Conservation (phyloP, 2,329 filamentous ascomycete species). For the Pseudophaeomoniella oleicola region DNA sequence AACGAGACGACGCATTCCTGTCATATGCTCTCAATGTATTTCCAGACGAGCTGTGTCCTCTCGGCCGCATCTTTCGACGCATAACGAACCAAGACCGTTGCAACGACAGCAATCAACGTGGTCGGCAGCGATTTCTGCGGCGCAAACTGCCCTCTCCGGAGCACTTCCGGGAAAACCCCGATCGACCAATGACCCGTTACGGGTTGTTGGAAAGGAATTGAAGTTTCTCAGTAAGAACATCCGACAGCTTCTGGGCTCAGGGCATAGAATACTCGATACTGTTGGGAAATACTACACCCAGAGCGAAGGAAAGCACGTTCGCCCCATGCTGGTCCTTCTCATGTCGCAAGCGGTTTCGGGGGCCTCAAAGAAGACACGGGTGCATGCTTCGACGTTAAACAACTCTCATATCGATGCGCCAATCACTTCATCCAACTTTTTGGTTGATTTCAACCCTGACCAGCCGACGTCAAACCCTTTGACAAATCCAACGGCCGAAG, state of each 20-base stretch:
- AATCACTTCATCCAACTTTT: constrained; percentile 45
- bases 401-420: constrained; percentile 39
- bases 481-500: constrained; percentile 30
- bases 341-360: constrained; percentile 91
- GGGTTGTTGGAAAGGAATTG: constrained; percentile 89
- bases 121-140: constrained; percentile 34
- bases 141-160: constrained; percentile 32
- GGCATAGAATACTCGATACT: constrained; percentile 84
- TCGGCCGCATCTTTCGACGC: neutral
- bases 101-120: constrained; percentile 17
- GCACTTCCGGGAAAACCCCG: constrained; percentile 20
- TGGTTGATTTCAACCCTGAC: constrained; percentile 72
- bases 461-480: constrained; percentile 36
- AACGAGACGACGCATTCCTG: neutral
- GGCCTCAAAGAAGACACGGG: constrained; percentile 42
- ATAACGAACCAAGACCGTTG: neutral
- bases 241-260: constrained; percentile 78
- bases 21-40: neutral
- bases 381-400: constrained; percentile 13
- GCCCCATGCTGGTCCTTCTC: constrained; percentile 83
- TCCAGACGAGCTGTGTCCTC: neutral
- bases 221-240: constrained; percentile 92
- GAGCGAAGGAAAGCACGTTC: constrained; percentile 90
- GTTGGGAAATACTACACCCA: constrained; percentile 98
- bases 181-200: constrained; percentile 64